These are phyloP conservation scores for Pichia sp. DNA, from an alignment of 1,139 yeast species.

Conservation along the genomic window DNA sequence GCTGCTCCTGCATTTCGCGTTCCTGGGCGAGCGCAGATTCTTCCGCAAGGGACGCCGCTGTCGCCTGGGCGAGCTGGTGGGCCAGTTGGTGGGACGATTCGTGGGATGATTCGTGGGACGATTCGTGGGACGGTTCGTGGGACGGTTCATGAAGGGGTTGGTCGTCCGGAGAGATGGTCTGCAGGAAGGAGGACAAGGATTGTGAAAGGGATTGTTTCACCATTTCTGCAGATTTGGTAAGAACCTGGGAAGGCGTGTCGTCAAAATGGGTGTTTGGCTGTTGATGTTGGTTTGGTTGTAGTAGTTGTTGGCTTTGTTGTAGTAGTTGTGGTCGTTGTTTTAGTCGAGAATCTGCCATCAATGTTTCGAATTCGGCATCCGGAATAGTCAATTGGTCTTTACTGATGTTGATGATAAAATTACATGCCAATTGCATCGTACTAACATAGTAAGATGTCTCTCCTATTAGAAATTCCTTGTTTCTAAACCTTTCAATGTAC, in stretches of 20 bases:
- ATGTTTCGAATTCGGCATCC: conserved; percentile 48
- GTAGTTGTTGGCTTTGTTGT: conserved; percentile 12
- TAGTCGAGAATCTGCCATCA: conserved; percentile 20
- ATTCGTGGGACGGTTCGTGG: background rate
- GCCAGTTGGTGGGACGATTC: background rate
- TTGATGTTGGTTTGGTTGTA: conserved; percentile 9
- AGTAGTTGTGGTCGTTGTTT: conserved; percentile 13
- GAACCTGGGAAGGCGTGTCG: conserved; percentile 40
- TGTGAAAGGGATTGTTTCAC: conserved; percentile 36
- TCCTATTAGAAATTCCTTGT: conserved; percentile 69
- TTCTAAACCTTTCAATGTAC: conserved; percentile 80
- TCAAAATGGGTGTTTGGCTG: conserved; percentile 13
- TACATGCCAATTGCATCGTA: conserved; percentile 79
- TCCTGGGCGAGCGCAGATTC: conserved; percentile 27
- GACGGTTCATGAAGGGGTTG: background rate
- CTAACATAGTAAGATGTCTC: conserved; percentile 86
- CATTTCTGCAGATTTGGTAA: conserved; percentile 48
- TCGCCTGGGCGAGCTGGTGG: background rate
- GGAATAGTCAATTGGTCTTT: conserved; percentile 54
- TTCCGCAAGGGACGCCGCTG: background rate
- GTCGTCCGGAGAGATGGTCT: conserved; percentile 5
- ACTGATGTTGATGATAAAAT: conserved; percentile 60
- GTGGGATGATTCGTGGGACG: background rate
- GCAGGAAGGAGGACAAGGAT: conserved; percentile 12
- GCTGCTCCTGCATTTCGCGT: conserved; percentile 38